Evolutionary conservation across 1,139 yeast species (phyloP), one percentile per base, ranked within the genome.

Genomic region (Suhomyces anneliseae): DNA sequence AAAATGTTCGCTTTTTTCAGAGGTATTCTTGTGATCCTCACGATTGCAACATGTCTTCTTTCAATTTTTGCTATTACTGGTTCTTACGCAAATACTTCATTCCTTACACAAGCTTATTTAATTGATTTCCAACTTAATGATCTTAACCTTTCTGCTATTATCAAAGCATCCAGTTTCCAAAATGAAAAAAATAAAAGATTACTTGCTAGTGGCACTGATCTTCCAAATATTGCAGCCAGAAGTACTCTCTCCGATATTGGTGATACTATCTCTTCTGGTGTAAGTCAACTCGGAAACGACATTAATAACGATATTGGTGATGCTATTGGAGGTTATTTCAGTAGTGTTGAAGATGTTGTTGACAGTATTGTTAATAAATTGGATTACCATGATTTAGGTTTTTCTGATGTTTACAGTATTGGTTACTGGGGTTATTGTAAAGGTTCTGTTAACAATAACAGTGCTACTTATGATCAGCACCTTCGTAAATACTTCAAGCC

Each of bases 371-470:
- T 54, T 36, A 41, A 42, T 38, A 50, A 51, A 26, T 50, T 60
- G 50, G 48, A 46, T 32, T 55, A 56, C 31, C 46, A 56, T 7
- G 66, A 62, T 36, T 59, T 81, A 39, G 88, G 89, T 1, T 65
- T 86, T 32, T 70, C 87, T 7, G 82, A 81, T 42, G 79, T 82
- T 27, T 86, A 85, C 61, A 74, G 83, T 12, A 69, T 85, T 37
- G 82, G 90, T 40, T 74, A 78, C 61, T 86, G 90, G 82, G 92
- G 90, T 32, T 87, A 85, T 67, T 87, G 95, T 65, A 70, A 76
- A 55, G 93, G 92, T 26, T 48, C 52, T 4, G 55, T 58, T 29
- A 52, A 57, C 19, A 54, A 54, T n/a, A 38, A 31, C 12, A 37
- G 46, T 11, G 39, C 44, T 26, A 50, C 55, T 14, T 47, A 48